Percentiles rank a stretch among this genome's conserved stretches.
phyloP scores from a whole-genome alignment of 108 stramenopile species.

The Bacterosira constricta region DNA sequence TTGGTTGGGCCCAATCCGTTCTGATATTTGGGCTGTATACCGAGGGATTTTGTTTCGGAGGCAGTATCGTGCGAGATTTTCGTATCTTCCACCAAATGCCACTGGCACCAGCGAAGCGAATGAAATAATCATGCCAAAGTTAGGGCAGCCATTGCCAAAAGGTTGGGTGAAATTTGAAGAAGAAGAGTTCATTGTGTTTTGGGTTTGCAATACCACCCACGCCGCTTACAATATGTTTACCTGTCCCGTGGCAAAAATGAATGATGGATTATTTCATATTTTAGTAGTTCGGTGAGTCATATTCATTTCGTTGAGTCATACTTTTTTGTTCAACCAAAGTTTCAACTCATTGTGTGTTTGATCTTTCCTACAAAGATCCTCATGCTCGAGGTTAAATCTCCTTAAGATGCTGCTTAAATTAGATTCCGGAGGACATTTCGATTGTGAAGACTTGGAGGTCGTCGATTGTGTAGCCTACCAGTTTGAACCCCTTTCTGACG shows the following conservation, averaged over 20 bases:
- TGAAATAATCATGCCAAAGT: constrained; percentile 46
- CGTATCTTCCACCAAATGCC: constrained; percentile 59
- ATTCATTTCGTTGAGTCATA: not conserved
- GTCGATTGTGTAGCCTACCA: constrained; percentile 80
- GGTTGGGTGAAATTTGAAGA: constrained; percentile 72
- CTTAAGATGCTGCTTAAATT: constrained; percentile 64
- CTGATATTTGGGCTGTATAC: constrained; percentile 82
- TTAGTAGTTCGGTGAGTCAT: constrained; percentile 67
- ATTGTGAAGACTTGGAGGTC: constrained; percentile 60
- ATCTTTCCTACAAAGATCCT: constrained; percentile 14
- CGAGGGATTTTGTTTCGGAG: constrained; percentile 58
- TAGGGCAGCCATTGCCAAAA: constrained; percentile 55
- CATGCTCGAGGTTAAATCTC: constrained; percentile 59
- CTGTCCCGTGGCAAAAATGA: constrained; percentile 67
- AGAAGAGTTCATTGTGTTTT: constrained; percentile 79
- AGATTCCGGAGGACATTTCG: constrained; percentile 75
- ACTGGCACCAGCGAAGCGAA: too few relatives aligned
- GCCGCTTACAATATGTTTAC: constrained; percentile 63
- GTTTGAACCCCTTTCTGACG: constrained; percentile 62
- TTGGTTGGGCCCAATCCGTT: constrained; percentile 70
- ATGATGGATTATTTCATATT: constrained; percentile 83
- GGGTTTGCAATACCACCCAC: constrained; percentile 82
- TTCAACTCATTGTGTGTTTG: not conserved
- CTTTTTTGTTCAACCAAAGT: not conserved
- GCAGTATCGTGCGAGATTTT: constrained; percentile 67